Conservation (phyloP, 371 early-diverging fungal species). For the Capillidium rhysosporum region DNA sequence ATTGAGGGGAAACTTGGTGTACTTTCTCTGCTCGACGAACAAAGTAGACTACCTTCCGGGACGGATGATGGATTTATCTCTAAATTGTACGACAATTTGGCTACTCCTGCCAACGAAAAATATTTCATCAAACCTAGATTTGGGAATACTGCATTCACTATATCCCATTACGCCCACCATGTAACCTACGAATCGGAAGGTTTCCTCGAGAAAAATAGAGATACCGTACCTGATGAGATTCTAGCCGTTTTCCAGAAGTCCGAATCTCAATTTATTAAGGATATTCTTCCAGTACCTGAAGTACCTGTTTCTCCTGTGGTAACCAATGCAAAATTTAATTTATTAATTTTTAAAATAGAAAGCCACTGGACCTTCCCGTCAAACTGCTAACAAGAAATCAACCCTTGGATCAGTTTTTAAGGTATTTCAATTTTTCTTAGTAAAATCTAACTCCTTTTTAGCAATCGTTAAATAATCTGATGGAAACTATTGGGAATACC, state of each 20-base stretch:
- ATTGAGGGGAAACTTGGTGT: slow-evolving; percentile 92
- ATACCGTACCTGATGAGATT: slow-evolving; percentile 90
- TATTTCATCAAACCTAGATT: slow-evolving; percentile 86
- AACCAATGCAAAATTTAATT: slow-evolving; percentile 4
- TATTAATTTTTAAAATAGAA: slow-evolving; percentile 3
- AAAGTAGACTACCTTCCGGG: slow-evolving; percentile 82
- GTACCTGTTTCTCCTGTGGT: slow-evolving; percentile 6
- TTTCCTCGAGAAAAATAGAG: slow-evolving; percentile 98
- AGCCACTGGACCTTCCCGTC: slow-evolving; percentile 16
- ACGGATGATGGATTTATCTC: slow-evolving; percentile 61
- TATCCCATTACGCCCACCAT: slow-evolving; percentile 81
- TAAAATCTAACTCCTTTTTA: slow-evolving; percentile 19
- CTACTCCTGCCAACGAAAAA: slow-evolving; percentile 35
- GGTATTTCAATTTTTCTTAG: slow-evolving; percentile 5
- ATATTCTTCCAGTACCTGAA: slow-evolving; percentile 32
- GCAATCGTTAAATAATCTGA: slow-evolving; percentile 68
- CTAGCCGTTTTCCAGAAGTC: slow-evolving; percentile 43
- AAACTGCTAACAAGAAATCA: slow-evolving; percentile 46
- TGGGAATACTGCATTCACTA: slow-evolving; percentile 53
- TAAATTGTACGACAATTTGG: slow-evolving; percentile 66
- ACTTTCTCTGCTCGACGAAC: slow-evolving; percentile 90
- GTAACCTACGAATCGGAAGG: slow-evolving; percentile 83
- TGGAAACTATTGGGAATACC: slow-evolving; percentile 84
- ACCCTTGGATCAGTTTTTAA: slow-evolving; percentile 77
- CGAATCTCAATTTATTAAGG: slow-evolving; percentile 50